Conservation (phyloP, 2,329 filamentous ascomycete genomes). For the Huntiella bhutanensis region DNA sequence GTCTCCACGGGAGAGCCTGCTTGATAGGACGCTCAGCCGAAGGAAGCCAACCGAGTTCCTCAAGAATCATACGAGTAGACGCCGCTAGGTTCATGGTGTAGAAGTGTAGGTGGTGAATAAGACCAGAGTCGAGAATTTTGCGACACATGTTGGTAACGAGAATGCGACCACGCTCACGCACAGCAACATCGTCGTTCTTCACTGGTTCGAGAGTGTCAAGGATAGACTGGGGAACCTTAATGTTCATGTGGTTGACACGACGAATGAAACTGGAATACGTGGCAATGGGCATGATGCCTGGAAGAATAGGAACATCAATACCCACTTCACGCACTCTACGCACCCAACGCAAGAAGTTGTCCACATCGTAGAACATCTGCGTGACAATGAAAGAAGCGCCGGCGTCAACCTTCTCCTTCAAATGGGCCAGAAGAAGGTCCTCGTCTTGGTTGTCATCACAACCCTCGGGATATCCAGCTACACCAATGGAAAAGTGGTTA, state of each 20-base stretch:
- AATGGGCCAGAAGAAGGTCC: conserved; percentile 67
- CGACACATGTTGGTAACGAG: conserved; percentile 82
- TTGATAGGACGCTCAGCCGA: conserved; percentile 60
- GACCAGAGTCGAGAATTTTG: conserved; percentile 63
- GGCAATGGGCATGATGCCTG: conserved; percentile 75
- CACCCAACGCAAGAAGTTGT: conserved; percentile 87
- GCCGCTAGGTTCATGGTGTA: conserved; percentile 99
- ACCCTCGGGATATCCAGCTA: conserved; percentile 91
- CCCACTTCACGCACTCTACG: conserved; percentile 68
- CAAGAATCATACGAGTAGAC: conserved; percentile 81
- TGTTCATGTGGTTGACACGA: conserved; percentile 79
- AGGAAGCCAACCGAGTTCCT: conserved; percentile 70
- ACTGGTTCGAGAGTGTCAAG: conserved; percentile 68
- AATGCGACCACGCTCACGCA: conserved; percentile 72
- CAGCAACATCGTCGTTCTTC: conserved; percentile 90
- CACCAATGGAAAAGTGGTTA: conserved; percentile 79
- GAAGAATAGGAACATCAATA: conserved; percentile 66
- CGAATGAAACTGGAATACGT: conserved; percentile 87
- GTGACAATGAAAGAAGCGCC: conserved; percentile 89
- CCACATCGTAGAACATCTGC: conserved; percentile 98
- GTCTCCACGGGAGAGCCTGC: conserved; percentile 88
- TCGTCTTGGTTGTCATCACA: conserved; percentile 83
- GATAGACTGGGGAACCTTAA: conserved; percentile 65
- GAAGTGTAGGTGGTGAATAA: conserved; percentile 71
- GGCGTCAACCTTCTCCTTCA: conserved; percentile 94